Evolutionary conservation across 139 green algal species (phyloP), one percentile per base, ranked within the genome.

Genomic region (Chlorella sp.): DNA sequence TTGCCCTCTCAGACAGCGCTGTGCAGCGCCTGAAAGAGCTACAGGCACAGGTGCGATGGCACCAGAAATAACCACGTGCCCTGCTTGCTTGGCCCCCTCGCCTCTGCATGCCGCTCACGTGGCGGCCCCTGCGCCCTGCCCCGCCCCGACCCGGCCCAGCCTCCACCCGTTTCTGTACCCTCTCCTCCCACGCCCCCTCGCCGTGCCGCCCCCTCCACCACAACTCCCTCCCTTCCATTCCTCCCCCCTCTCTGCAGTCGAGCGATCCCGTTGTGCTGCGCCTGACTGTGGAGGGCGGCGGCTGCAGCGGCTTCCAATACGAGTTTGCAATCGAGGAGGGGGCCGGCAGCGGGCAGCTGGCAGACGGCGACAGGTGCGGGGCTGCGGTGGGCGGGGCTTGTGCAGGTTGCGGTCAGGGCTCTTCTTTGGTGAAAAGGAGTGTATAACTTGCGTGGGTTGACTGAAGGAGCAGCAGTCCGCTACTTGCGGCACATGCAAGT

Each of bases 251-350:
- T 15, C 0, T 53, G 37, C 84, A 88, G 84, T 81, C 84, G 34
- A 66, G 64, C 36, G 82, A 89, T 14, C 71, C 57, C 0, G 36
- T 95, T 34, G 53, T 95, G 21, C 92, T 99, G 42, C 92, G 97
- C 9, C 86, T 99, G 3, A 95, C 93, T 53, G 97, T 99, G 36
- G 96, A 99, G 79, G 96, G 95, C 40, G 97, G 97, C 28, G 97
- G 97, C 66, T 99, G 97, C 93, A 97, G 94, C 57, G 97, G 97
- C 37, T 99, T 98, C 83, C 96, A 99, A 89, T 99, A 99, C 89
- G 95, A 94, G 40, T 99, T 99, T 80, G 90, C 87, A 12, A 83
- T 99, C 21, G 97, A 97, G 48, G 85, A 91, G 36, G 28, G 76
- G 12, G 78, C 87, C 19, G 85, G 82, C 48, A 48, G 48, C 83